These are phyloP conservation scores for Buxus sempervirens DNA, from an alignment of 164 flowering plant species.

Conservation along the genomic window DNA sequence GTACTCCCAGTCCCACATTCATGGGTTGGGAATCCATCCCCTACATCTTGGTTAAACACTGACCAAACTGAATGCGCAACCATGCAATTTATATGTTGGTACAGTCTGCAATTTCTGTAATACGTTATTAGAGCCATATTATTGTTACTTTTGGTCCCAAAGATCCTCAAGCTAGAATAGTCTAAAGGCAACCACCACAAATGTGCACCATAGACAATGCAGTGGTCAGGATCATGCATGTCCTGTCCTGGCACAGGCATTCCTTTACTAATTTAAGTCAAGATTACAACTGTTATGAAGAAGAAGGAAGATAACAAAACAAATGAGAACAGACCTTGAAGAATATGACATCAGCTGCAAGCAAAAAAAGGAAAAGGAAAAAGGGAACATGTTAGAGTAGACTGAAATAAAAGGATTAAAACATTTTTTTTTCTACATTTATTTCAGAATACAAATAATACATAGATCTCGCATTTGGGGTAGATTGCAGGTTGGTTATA, in stretches of 20 bases:
- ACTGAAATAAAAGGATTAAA: neutral
- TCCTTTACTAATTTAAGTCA: neutral
- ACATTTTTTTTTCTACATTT: neutral
- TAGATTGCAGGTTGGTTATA: neutral
- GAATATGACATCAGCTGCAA: slow-evolving; percentile 70
- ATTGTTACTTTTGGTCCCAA: neutral
- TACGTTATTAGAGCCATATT: neutral
- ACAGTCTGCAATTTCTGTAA: neutral
- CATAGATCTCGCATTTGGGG: neutral
- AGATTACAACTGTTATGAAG: neutral
- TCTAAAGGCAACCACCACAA: neutral
- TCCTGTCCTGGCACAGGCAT: neutral
- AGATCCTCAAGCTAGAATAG: neutral
- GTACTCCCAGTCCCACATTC: neutral
- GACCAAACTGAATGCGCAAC: neutral
- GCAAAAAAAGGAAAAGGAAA: slow-evolving; percentile 16
- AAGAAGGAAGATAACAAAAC: neutral
- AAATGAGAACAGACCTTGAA: slow-evolving; percentile 51
- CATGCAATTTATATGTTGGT: neutral
- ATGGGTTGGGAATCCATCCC: neutral
- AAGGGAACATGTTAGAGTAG: slow-evolving; percentile 11
- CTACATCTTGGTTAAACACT: neutral
- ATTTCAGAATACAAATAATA: neutral
- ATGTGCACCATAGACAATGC: neutral
- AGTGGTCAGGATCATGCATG: neutral